Base-by-base conservation (phyloP, 495 filamentous ascomycete species). In the Aspergillus sclerotiicarbonarius region DNA sequence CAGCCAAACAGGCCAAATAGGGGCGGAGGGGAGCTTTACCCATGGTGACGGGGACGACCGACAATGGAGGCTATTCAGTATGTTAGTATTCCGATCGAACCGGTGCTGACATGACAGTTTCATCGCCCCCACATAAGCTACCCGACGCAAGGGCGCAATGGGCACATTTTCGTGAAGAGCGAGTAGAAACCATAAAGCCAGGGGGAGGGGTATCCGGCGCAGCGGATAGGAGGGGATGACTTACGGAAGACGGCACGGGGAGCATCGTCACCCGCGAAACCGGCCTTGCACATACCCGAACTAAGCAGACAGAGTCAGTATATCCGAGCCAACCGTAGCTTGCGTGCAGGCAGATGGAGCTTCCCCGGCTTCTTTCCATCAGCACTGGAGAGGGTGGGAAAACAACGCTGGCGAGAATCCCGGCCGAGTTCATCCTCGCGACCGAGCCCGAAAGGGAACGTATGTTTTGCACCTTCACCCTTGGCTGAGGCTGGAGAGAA, bases 261-360 rank as follows among this genome's bases (percentile, higher is more conserved):
- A 80, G 94, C 94, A 92, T 98, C 94, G 75, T 98, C 94, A 92
- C 94, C 94, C 82, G 94, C 94, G 82, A 98, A 98, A 91, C 94
- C 94, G 89, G 94, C 94, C 85, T 98, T 98, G 82, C 94, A 98
- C 94, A 98, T 98, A 87, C 94, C 94, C 78, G 94, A 98, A 85
- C 94, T 98, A 76, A 29, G 71, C 51, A 56, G 13, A 45, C 29
- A 39, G 31, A 9, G 61, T 67, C 60, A 67, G 65, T 47, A 61
- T 62, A 39, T 21, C 18, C 31, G 69, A 57, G 44, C 55, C 46
- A 19, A 5, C 52, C 54, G 55, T 8, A 51, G 39, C 43, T 37
- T 48, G 51, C 16, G 37, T 25, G 15, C 3, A 29, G 8, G 21
- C 31, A 41, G 6, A 6, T 49, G n/a, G 19, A 41, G 44, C 8